phyloP scores from a whole-genome alignment of 2,329 filamentous ascomycete species.

The Diaporthe helianthi region DNA sequence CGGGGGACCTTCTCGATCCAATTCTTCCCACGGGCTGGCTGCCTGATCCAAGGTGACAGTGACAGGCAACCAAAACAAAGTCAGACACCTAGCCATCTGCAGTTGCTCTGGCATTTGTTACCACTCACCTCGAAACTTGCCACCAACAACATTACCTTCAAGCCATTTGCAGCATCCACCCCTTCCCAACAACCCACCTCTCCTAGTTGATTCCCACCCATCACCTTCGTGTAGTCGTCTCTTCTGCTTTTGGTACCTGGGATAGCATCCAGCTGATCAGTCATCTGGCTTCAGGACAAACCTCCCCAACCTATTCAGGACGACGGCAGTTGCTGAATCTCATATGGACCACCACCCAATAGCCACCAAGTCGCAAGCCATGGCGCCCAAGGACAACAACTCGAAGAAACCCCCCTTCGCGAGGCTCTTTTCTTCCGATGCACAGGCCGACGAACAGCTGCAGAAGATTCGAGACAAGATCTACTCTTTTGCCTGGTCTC shows the following conservation, averaged over 20 bases:
- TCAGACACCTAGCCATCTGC: neutral
- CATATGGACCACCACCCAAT: neutral
- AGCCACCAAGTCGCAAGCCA: neutral
- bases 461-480: constrained; percentile 28
- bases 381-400: neutral
- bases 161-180: neutral
- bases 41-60: neutral
- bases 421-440: constrained; percentile 23
- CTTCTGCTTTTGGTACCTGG: neutral
- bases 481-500: constrained; percentile 29
- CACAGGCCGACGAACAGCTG: neutral
- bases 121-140: neutral
- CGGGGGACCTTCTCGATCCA: neutral
- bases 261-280: neutral
- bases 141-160: neutral
- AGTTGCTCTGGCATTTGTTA: neutral
- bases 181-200: neutral
- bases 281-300: neutral
- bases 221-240: neutral
- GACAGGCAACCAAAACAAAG: neutral
- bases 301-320: no score
- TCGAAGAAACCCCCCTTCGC: neutral
- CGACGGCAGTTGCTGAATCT: no score
- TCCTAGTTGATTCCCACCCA: neutral
- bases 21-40: neutral